Evolutionary conservation across 495 filamentous ascomycete genomes (phyloP).

Genomic region (Parmelia sp.): DNA sequence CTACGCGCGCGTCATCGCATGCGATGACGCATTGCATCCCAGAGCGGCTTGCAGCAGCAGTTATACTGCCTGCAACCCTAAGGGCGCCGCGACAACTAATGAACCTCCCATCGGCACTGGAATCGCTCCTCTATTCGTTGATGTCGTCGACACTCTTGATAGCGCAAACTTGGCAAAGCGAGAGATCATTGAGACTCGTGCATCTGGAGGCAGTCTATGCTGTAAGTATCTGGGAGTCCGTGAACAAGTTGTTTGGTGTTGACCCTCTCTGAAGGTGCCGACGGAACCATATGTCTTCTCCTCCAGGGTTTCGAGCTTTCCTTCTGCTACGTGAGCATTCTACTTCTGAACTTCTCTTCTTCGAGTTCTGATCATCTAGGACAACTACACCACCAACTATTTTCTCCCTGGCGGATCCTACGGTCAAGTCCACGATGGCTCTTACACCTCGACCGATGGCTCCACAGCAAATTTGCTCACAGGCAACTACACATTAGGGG

Average conservation of each 20-base stretch:
- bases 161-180: slow-evolving; percentile 25
- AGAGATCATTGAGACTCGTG: slow-evolving; percentile 12
- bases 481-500: slow-evolving; percentile 32
- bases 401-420: slow-evolving; percentile 37
- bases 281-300: slow-evolving; percentile 30
- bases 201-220: slow-evolving; percentile 25
- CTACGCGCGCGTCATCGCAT: not conserved
- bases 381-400: slow-evolving; percentile 40
- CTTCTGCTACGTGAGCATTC: slow-evolving; percentile 32
- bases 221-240: slow-evolving; percentile 15
- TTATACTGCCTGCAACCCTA: slow-evolving; percentile 21
- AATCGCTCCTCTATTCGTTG: slow-evolving; percentile 26
- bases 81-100: slow-evolving; percentile 28
- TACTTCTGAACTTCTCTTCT: not conserved
- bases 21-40: slow-evolving; percentile 2
- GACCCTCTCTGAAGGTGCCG: slow-evolving; percentile 20
- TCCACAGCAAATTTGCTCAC: slow-evolving; percentile 32
- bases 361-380: slow-evolving; percentile 21
- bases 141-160: slow-evolving; percentile 30
- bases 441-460: slow-evolving; percentile 30
- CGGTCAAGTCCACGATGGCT: slow-evolving; percentile 34
- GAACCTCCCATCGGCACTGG: slow-evolving; percentile 28
- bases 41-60: slow-evolving; percentile 18
- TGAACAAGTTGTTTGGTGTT: not conserved
- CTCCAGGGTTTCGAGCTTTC: slow-evolving; percentile 29